Evolutionary conservation across 2,329 filamentous ascomycete genomes (phyloP).

Genomic region (Fonsecaea erecta): DNA sequence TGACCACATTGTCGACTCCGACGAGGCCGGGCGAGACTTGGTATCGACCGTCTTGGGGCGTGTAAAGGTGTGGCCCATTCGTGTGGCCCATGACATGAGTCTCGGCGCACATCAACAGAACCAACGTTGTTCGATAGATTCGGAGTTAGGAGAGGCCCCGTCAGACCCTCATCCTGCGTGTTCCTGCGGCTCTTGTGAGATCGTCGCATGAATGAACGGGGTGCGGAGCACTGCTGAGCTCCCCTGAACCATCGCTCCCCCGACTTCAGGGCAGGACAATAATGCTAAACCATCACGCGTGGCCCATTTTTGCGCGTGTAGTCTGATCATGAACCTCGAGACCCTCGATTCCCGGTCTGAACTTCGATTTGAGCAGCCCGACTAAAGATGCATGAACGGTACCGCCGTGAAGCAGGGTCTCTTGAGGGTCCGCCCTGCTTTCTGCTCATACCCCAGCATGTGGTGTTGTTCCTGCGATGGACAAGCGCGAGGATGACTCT

Average conservation of each 20-base stretch:
- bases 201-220: background rate
- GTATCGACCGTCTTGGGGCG: background rate
- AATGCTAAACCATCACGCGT: background rate
- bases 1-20: no score
- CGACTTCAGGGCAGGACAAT: background rate
- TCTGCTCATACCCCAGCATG: background rate
- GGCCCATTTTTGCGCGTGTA: background rate
- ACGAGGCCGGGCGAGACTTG: background rate
- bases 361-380: background rate
- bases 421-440: background rate
- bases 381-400: background rate
- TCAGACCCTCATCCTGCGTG: background rate
- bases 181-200: background rate
- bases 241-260: background rate
- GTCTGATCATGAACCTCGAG: no score
- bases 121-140: background rate
- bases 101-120: background rate
- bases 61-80: background rate
- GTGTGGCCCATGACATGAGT: background rate
- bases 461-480: background rate
- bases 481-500: background rate
- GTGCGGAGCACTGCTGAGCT: background rate
- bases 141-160: background rate
- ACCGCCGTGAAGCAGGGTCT: background rate
- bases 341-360: background rate